Evolutionary conservation across 139 green algal species (phyloP), one percentile per base, ranked within the genome.

Genomic region (Astrephomene gubernaculifera): DNA sequence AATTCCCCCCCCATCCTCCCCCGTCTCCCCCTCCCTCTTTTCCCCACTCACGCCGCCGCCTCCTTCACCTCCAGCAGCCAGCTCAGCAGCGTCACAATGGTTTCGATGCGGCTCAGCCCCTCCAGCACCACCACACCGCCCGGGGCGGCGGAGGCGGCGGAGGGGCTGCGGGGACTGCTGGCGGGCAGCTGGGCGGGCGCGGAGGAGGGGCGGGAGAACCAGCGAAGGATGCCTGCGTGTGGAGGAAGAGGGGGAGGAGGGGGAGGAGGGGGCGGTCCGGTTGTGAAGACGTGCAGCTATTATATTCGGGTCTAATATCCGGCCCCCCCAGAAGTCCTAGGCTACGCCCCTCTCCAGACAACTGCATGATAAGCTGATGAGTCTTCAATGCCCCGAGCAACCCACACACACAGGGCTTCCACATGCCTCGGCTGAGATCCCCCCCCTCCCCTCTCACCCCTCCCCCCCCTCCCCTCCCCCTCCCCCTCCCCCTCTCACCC

Each of bases 81-180:
- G 3, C 73, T 72, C 63, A 88, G 63, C 74, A 88, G 49, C 63
- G 63, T 84, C 44, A 88, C 83, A 8, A 84, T 73, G 65, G 83
- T 82, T 38, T 83, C 74, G 1, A 84, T 84, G 83, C 74, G 83
- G 45, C 54, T 78, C 21, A 71, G 27, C 27, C 83, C 83, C 73
- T 83, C 83, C 27, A 87, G 71, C 53, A 85, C 38, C 29, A 88
- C 83, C 35, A 79, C 27, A 19, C 36, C 8, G 52, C 73, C 52
- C 35, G 5, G 5, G 49, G 29, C 31, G 44, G 45, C 25, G 38
- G 5, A 14, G 38, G 38, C 31, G 64, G 33, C 7, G 64, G 33
- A 25, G 64, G 33, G n/a, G 6, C 10, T n/a, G 71, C 44, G 44
- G 71, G 71, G 61, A 39, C 61, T 69, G 29, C 44, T 21, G 27